Evolutionary conservation across 768 basidiomycete genomes (phyloP).

Genomic region (Multifurca ochricompacta): DNA sequence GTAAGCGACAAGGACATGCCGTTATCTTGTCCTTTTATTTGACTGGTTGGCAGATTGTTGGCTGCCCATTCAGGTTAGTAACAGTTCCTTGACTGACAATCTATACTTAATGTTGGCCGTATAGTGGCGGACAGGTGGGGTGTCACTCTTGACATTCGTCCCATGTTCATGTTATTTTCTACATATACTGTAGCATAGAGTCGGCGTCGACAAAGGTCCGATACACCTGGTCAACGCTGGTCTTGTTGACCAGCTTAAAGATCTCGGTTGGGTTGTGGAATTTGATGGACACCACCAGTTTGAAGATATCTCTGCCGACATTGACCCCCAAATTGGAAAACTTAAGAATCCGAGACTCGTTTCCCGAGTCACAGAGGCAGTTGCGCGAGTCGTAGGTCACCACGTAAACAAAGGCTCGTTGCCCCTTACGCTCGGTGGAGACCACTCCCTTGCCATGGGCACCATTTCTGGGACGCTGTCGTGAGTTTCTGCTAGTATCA

Average conservation of each 20-base stretch:
- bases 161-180: not conserved
- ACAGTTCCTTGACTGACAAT: not conserved
- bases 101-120: conserved; percentile 10
- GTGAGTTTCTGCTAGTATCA: conserved; percentile 32
- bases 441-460: conserved; percentile 94
- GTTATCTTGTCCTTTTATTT: conserved; percentile 3
- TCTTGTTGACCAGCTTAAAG: conserved; percentile 63
- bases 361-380: conserved; percentile 69
- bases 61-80: conserved; percentile 89
- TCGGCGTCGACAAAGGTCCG: conserved; percentile 82
- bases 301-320: conserved; percentile 53
- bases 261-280: conserved; percentile 80
- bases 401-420: conserved; percentile 75
- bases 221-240: conserved; percentile 86
- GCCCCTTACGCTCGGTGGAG: conserved; percentile 89
- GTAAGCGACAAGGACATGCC: conserved; percentile 33
- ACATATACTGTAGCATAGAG: conserved; percentile 44
- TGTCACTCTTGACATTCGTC: conserved; percentile 16
- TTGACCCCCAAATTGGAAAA: conserved; percentile 78
- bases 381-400: conserved; percentile 66
- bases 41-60: conserved; percentile 58
- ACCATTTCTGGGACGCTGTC: conserved; percentile 86
- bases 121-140: conserved; percentile 60
- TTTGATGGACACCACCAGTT: conserved; percentile 91
- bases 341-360: conserved; percentile 90